Base-by-base conservation (phyloP, 495 filamentous ascomycete species). In the Penicillium cinerascens region DNA sequence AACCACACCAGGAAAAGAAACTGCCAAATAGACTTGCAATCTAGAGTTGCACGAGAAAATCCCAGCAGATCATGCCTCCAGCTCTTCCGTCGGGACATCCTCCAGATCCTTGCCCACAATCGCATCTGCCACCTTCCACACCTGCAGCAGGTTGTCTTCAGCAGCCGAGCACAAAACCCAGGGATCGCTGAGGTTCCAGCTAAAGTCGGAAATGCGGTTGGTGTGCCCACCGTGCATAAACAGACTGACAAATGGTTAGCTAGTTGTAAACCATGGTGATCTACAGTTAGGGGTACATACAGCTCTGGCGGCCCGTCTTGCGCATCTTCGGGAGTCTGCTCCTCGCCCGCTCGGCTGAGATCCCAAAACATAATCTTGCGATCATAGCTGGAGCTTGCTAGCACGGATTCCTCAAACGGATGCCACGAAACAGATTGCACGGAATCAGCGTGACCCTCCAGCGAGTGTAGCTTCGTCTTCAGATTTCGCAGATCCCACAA, bases 201-300 rank as follows among this genome's bases (percentile, higher is more conserved):
- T 91, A 60, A 99, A 97, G 69, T 99, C 95, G 9, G 88, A 87
- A 37, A 99, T 84, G 48, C 92, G 87, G 66, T 96, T 96, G 15
- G 92, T 99, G 72, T 97, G 95, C 20, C 95, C 95, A 52, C 93
- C 95, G 60, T 99, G 95, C 93, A 99, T 99, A 68, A 99, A 99
- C 13, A 96, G 74, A 42, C 87, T 90, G 55, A 8, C 13, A 10
- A 48, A 26, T 17, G 51, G 37, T 44, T 13, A 60, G 46, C 67
- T 62, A 73, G 65, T 39, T 49, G 54, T 23, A 50, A 21, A 27
- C 41, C 13, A 10, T 33, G 26, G 26, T 22, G 25, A 40, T 48
- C 33, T 23, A 46, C 43, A 41, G 16, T 40, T 15, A 44, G 42
- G 16, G 35, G 6, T 39, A 85, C 87, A 74, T 76, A 91, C 87